phyloP scores from a whole-genome alignment of 805 yeast species.

The Candida boidinii region DNA sequence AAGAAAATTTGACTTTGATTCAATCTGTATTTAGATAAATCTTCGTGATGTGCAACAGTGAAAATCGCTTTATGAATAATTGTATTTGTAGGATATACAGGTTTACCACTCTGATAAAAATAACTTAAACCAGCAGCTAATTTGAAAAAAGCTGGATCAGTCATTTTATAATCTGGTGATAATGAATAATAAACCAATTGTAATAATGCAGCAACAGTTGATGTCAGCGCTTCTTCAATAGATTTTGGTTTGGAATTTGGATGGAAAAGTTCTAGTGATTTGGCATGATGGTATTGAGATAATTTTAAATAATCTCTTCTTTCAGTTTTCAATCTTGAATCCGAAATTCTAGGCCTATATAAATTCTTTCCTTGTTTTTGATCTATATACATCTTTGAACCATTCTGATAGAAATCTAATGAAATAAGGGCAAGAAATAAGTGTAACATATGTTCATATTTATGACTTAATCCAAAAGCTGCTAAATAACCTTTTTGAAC shows the following conservation, averaged over 20 bases:
- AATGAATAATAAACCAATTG: conserved; percentile 7
- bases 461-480: conserved; percentile 3
- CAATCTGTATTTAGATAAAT: conserved; percentile 2
- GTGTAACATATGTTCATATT: conserved; percentile 6
- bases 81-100: background rate
- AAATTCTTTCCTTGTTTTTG: background rate
- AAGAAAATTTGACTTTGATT: conserved; percentile 5
- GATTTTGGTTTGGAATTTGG: conserved; percentile 5
- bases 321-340: conserved; percentile 5
- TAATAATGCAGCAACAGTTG: conserved; percentile 4
- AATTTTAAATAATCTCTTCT: conserved; percentile 8
- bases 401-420: conserved; percentile 10
- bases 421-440: conserved; percentile 7
- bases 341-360: conserved; percentile 1
- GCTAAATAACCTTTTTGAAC: conserved; percentile 4
- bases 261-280: conserved; percentile 8
- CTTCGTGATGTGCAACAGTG: conserved; percentile 1
- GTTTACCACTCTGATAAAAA: conserved; percentile 2
- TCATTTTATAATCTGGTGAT: conserved; percentile 11
- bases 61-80: background rate
- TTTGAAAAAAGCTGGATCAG: conserved; percentile 8
- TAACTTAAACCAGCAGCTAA: conserved; percentile 7
- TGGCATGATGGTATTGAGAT: conserved; percentile 12
- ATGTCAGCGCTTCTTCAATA: conserved; percentile 4
- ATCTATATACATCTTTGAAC: conserved; percentile 2